Evolutionary conservation across 148 eudicot genomes (phyloP).

Genomic region (Chenopodium quinoa): DNA sequence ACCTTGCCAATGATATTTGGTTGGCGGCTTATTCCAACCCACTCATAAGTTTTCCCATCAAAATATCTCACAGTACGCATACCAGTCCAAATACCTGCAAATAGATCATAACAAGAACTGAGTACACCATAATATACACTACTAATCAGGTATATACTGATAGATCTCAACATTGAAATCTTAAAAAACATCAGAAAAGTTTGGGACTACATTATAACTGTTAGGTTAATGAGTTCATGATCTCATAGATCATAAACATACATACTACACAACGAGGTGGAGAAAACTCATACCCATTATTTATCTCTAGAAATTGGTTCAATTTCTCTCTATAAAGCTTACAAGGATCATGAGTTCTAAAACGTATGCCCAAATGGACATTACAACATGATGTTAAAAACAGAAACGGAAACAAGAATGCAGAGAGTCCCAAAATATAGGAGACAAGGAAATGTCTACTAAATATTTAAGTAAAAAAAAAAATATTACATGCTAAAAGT

Average conservation of each 20-base stretch:
- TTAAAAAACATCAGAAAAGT: not conserved
- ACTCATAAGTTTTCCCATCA: conserved; percentile 94
- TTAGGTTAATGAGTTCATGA: not conserved
- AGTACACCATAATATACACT: not conserved
- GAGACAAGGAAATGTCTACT: too few relatives aligned
- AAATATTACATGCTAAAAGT: too few relatives aligned
- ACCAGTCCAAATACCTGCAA: conserved; percentile 95
- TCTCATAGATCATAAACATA: not conserved
- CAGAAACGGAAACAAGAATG: too few relatives aligned
- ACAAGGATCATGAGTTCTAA: not conserved
- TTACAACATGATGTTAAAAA: too few relatives aligned
- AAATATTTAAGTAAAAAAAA: too few relatives aligned
- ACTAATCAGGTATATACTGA: not conserved
- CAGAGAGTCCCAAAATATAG: too few relatives aligned
- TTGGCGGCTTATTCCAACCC: conserved; percentile 98
- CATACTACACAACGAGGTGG: not conserved
- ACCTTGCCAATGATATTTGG: conserved; percentile 94
- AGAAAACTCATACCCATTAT: not conserved
- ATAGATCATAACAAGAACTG: not conserved
- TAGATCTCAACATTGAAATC: not conserved
- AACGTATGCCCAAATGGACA: not conserved
- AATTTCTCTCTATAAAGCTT: not conserved
- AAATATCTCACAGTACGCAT: conserved; percentile 95
- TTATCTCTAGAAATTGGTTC: not conserved
- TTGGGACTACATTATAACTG: not conserved